A percentile compares a stretch with the other conserved stretches of the same genome.
Conservation (phyloP, 2,329 filamentous ascomycete species). For the Akanthomyces dipterigenus region DNA sequence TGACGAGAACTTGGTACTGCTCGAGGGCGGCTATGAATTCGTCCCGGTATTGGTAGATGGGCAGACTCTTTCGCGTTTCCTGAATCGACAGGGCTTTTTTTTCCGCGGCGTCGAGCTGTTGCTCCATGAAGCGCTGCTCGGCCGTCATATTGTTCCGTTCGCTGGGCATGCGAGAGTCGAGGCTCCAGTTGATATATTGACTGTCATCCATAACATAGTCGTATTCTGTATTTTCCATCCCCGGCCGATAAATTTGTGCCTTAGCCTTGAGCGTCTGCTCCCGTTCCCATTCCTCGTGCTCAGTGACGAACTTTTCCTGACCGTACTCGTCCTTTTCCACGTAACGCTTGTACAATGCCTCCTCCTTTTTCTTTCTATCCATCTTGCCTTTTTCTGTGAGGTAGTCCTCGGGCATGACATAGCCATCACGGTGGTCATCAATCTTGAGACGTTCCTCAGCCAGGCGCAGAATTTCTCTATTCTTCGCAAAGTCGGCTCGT, state of each 20-base stretch:
- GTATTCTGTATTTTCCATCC: constrained; percentile 76
- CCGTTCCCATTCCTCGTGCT: constrained; percentile 92
- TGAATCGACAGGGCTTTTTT: constrained; percentile 83
- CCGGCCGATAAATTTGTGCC: constrained; percentile 69
- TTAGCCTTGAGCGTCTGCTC: constrained; percentile 86
- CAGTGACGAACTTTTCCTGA: constrained; percentile 82
- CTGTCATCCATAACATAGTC: constrained; percentile 89
- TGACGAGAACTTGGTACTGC: constrained; percentile 79
- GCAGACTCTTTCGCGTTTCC: constrained; percentile 82
- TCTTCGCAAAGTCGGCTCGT: constrained; percentile 81
- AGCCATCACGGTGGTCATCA: constrained; percentile 88
- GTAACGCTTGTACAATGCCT: constrained; percentile 84
- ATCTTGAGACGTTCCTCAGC: constrained; percentile 81
- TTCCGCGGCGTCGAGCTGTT: constrained; percentile 82
- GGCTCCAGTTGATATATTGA: constrained; percentile 78
- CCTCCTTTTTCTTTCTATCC: constrained; percentile 78
- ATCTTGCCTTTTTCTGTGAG: constrained; percentile 91
- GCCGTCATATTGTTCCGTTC: constrained; percentile 65
- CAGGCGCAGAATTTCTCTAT: constrained; percentile 72
- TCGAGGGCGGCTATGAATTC: constrained; percentile 81
- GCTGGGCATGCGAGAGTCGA: constrained; percentile 66
- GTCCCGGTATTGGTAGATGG: constrained; percentile 82
- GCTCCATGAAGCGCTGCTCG: constrained; percentile 71
- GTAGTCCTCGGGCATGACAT: constrained; percentile 89
- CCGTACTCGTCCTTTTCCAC: constrained; percentile 82